Evolutionary conservation across 164 flowering plant genomes (phyloP), one percentile per base, ranked within the genome.

Genomic region (Nymphaea colorata): DNA sequence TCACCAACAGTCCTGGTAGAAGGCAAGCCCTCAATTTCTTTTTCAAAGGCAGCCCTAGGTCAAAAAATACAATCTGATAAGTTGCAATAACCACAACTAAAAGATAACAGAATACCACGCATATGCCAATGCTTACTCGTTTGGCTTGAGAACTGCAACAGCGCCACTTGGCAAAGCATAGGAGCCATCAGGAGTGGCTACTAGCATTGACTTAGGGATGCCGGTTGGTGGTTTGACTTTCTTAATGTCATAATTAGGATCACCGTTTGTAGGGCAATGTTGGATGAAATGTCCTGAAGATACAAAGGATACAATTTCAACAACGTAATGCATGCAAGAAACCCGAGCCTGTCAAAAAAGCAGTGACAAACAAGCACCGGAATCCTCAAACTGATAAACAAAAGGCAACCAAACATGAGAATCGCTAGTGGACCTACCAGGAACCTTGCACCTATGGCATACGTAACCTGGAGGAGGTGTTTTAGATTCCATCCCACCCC

Each of bases 181-280:
- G 44, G 97, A 89, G 44, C 99, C 99, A 75, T 92, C 97, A 59
- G 96, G 86, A 18, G 86, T 90, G 8, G 93, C 79, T 82, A 90
- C 80, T 67, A 95, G 80, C 99, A 95, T 95, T 5, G 99, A 95
- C 78, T 85, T 95, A 5, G 98, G 99, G 67, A 92, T 92, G 15
- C 97, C 99, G 66, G 99, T 95, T 4, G 98, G 96, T 64, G 94
- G 98, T 70, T 85, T 95, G 67, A 85, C 89, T 73, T 82, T 88
- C 73, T 77, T 91, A 47, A 95, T 76, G 72, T 95, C 98, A 77
- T 72, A 95, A 74, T 80, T 89, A 6, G 92, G 96, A 78, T 95
- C 97, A 44, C 98, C 99, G 80, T 95, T 95, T 64, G 99, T 95
- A 44, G 98, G 97, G 75, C 99, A 95, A 68, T 92, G 97, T 77